phyloP scores from a whole-genome alignment of 106 monocot species.

The Chionographis japonica region DNA sequence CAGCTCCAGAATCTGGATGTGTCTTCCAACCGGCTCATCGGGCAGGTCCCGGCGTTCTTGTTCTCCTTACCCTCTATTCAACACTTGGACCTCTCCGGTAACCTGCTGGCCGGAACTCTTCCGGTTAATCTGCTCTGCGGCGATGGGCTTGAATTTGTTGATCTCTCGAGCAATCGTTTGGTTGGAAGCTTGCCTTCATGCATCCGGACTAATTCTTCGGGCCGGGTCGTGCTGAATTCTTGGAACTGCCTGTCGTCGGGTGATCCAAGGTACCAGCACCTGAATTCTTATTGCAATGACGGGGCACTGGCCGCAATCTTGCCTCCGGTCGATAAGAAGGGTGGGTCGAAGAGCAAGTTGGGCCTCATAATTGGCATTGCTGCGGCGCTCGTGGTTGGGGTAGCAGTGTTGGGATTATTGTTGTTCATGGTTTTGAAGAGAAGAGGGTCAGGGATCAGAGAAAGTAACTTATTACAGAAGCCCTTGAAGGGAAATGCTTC shows the following conservation, averaged over 20 bases:
- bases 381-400: constrained; percentile 60
- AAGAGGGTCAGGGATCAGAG: constrained; percentile 10
- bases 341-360: constrained; percentile 33
- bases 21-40: constrained; percentile 47
- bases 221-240: constrained; percentile 31
- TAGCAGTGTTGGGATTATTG: constrained; percentile 30
- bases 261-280: constrained; percentile 42
- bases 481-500: constrained; percentile 9
- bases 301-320: constrained; percentile 65
- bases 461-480: constrained; percentile 15
- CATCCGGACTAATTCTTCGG: constrained; percentile 32
- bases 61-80: constrained; percentile 49
- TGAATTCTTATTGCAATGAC: constrained; percentile 48
- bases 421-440: constrained; percentile 40
- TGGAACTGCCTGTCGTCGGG: constrained; percentile 58
- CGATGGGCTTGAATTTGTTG: constrained; percentile 31
- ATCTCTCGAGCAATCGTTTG: constrained; percentile 64
- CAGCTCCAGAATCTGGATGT: constrained; percentile 52
- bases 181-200: constrained; percentile 61
- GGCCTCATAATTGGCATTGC: constrained; percentile 49
- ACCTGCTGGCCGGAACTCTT: constrained; percentile 48
- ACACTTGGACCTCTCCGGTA: constrained; percentile 50
- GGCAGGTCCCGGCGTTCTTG: constrained; percentile 48
- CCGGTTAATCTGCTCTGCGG: constrained; percentile 36
- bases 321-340: constrained; percentile 25